Conservation (phyloP, 192 early-diverging fungal species). For the Coemansia sp. region DNA sequence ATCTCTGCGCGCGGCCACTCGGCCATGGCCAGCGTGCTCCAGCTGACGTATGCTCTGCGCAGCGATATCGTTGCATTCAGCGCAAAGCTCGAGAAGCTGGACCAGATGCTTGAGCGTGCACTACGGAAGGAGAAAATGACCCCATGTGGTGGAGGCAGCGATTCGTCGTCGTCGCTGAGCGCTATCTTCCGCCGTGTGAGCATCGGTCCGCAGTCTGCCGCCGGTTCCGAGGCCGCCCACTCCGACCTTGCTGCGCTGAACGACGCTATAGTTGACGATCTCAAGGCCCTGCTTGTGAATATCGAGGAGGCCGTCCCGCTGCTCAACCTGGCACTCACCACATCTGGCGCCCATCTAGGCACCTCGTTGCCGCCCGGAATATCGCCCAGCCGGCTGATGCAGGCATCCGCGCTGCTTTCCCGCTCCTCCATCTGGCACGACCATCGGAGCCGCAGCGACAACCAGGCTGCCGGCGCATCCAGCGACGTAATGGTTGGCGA, state of each 20-base stretch:
- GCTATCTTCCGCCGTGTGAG: conserved; percentile 11
- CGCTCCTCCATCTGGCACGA: conserved; percentile 14
- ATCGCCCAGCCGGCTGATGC: conserved; percentile 62
- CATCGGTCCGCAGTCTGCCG: not conserved
- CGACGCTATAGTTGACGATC: conserved; percentile 13
- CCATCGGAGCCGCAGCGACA: not conserved
- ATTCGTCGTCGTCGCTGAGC: not conserved
- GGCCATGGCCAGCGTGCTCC: conserved; percentile 58
- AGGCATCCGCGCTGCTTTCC: conserved; percentile 55
- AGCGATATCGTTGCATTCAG: conserved; percentile 57
- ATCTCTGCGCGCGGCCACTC: conserved; percentile 65
- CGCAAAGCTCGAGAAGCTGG: conserved; percentile 23
- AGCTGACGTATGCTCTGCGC: conserved; percentile 58
- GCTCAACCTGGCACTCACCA: conserved; percentile 57
- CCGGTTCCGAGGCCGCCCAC: not conserved
- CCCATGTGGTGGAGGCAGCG: not conserved
- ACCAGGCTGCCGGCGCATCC: not conserved
- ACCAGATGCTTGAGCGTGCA: not conserved
- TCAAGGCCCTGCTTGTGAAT: conserved; percentile 34
- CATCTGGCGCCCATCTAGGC: conserved; percentile 55
- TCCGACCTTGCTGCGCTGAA: not conserved
- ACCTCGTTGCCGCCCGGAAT: conserved; percentile 45
- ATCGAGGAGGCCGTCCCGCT: conserved; percentile 59
- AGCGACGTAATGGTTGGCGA: conserved; percentile 31
- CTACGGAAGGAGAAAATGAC: too few relatives aligned